Evolutionary conservation across 306 rosid species (phyloP), one percentile per base, ranked within the genome.

Genomic region (Trifolium pratense): DNA sequence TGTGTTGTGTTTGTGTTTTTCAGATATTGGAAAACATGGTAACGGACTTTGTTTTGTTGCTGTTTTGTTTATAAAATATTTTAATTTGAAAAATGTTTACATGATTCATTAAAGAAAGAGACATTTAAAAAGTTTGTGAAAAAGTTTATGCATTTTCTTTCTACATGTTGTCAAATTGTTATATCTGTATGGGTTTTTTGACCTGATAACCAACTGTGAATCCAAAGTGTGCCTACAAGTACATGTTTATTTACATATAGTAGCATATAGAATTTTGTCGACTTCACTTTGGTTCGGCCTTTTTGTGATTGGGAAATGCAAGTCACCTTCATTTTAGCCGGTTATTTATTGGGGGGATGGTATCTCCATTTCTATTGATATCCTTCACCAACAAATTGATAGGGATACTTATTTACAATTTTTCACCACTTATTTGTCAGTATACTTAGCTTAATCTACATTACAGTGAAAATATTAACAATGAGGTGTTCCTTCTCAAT

Each of bases 401-500:
- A 29, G 32, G 32, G 32, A 29, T 26, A 26, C 31, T 26, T 26
- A 26, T 26, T 26, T 26, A 26, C 5, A 26, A 26, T 26, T 26
- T 26, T 26, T 3, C 32, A 29, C 32, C 32, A 29, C 32, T 29
- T 29, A 4, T 29, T 29, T 29, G 72, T 71, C 7, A 40, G 34
- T 10, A 9, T 20, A 21, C 70, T 12, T 52, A 17, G 62, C 68
- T 48, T 43, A 7, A 66, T 40, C 74, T 31, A 9, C 29, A 4
- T 55, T 64, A 14, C 23, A 23, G 15, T 46, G 59, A 64, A 32
- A 71, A 59, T 29, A 7, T 15, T 61, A 49, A 36, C 42, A 49
- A 64, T 49, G 46, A 45, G 26, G 18, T 46, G 21, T 43, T 34
- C 25, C 56, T 57, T 71, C 39, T 56, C 63, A 60, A 31, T 31